Base-by-base conservation (phyloP, 345 rosid species). In the Brassica nigra region DNA sequence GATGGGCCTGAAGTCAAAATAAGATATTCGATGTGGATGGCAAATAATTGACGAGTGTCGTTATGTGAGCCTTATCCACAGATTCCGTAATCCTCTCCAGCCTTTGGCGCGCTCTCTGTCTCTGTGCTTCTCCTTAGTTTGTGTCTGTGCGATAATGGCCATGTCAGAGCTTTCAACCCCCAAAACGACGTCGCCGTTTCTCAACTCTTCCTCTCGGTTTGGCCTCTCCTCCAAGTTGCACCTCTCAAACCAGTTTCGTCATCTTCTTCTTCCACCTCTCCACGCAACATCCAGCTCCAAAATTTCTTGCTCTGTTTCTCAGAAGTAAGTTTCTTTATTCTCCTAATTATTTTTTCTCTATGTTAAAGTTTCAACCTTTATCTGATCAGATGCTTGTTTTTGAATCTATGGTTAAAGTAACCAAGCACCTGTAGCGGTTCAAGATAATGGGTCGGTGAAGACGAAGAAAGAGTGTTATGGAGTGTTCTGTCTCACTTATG, bases 401-500 rank as follows among this genome's bases (percentile, higher is more conserved):
- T 34, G 5, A 12, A 28, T 37, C 34, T 14, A 3, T 55, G 78
- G 30, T 74, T 29, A 34, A 18, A 71, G 71, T 72, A 82, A 12
- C 68, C 86, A 84, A 78, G 85, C 91, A 12, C 91, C 91, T 1
- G 85, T 80, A 12, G 83, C 96, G 0, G 91, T 85, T 66, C 84
- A 79, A 85, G 80, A 80, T 3, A 78, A 83, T 67, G 86, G 36
- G 12, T 62, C 75, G 68, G 75, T 79, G 16, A 88, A 86, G 78
- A 78, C 77, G 70, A 89, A 86, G 79, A 76, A 84, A 23, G 97
- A 93, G 2, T 91, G 98, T 84, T 95, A 66, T 71, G 98, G 99
- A 58, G 93, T 95, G 76, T 95, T 95, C 86, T 93, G 96, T 78
- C 93, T 88, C 66, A 95, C 99, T 44, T 95, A 95, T 81, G 99